Evolutionary conservation across 2,329 filamentous ascomycete species (phyloP).

Genomic region (Colletotrichum tofieldiae): DNA sequence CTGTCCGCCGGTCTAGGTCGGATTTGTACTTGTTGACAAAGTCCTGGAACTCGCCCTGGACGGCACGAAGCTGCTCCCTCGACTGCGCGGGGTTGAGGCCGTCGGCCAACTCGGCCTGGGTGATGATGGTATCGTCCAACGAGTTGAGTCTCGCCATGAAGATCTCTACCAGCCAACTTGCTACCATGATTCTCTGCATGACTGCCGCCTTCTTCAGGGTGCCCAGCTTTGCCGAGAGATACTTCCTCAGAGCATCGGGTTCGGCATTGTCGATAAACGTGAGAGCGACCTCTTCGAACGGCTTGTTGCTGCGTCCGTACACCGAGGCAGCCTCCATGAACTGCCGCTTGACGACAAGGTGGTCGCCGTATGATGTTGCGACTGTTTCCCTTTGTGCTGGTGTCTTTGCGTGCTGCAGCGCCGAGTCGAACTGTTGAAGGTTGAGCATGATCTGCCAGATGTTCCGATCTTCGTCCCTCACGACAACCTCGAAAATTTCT

Average conservation of each 20-base stretch:
- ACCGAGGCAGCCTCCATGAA: slow-evolving; percentile 90
- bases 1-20: slow-evolving; percentile 91
- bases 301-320: slow-evolving; percentile 96
- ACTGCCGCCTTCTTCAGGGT: slow-evolving; percentile 85
- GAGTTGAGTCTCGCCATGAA: slow-evolving; percentile 98
- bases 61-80: slow-evolving; percentile 77
- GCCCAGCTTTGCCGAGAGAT: slow-evolving; percentile 86
- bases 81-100: slow-evolving; percentile 80
- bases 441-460: slow-evolving; percentile 96
- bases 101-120: slow-evolving; percentile 85
- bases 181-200: slow-evolving; percentile 97
- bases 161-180: slow-evolving; percentile 94
- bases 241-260: slow-evolving; percentile 91
- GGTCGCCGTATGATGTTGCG: slow-evolving; percentile 91
- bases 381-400: slow-evolving; percentile 89
- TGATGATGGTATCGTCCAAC: slow-evolving; percentile 93
- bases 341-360: slow-evolving; percentile 84
- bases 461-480: slow-evolving; percentile 90
- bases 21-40: slow-evolving; percentile 89
- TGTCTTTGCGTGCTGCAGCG: slow-evolving; percentile 87
- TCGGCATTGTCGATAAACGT: slow-evolving; percentile 92
- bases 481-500: slow-evolving; percentile 94
- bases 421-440: slow-evolving; percentile 89
- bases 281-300: slow-evolving; percentile 95
- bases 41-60: slow-evolving; percentile 87